Evolutionary conservation across 805 yeast genomes (phyloP).

Genomic region (Candida nemodendra): DNA sequence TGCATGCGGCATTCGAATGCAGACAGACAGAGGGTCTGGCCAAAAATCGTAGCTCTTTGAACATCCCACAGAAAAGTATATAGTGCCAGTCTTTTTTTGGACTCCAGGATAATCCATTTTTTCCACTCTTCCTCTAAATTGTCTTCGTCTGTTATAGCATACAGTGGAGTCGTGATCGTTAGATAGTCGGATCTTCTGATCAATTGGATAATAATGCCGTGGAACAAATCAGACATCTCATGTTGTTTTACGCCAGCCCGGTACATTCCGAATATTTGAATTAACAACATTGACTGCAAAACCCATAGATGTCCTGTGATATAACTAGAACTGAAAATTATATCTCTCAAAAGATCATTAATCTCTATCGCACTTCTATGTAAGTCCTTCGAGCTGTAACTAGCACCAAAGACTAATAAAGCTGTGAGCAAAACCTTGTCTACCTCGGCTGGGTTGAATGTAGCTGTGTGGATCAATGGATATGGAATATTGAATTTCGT

Average conservation of each 20-base stretch:
- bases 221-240: conserved; percentile 7
- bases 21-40: conserved; percentile 10
- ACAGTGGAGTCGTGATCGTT: background rate
- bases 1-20: conserved; percentile 13
- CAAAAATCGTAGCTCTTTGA: conserved; percentile 14
- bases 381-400: conserved; percentile 2
- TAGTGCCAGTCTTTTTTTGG: conserved; percentile 15
- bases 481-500: conserved; percentile 11
- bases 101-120: conserved; percentile 11
- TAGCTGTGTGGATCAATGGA: conserved; percentile 15
- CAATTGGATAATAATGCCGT: conserved; percentile 12
- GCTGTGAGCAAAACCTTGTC: conserved; percentile 6
- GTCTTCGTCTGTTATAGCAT: background rate
- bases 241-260: conserved; percentile 11
- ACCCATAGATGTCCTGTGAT: conserved; percentile 9
- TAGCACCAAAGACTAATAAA: conserved; percentile 13
- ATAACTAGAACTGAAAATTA: conserved; percentile 6
- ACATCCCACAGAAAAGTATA: conserved; percentile 14
- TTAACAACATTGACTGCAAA: conserved; percentile 15
- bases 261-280: conserved; percentile 11
- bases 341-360: conserved; percentile 9
- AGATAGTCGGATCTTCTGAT: conserved; percentile 11
- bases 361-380: conserved; percentile 9
- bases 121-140: conserved; percentile 8
- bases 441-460: conserved; percentile 8